phyloP scores from a whole-genome alignment of 1,284 basidiomycete genomes.

The Cryptococcus sp. region DNA sequence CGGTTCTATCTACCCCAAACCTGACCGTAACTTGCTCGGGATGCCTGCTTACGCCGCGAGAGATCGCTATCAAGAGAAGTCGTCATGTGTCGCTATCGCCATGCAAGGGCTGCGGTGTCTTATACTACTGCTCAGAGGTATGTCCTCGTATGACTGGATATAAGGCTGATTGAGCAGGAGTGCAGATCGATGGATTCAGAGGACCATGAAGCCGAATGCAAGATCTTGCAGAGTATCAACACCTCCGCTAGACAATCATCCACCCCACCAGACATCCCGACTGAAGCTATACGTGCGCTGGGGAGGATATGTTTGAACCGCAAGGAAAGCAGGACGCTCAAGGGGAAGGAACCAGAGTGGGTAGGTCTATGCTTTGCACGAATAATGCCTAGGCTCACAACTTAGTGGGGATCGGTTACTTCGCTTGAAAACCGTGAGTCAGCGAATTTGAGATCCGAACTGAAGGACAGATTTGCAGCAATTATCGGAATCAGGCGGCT shows the following conservation, averaged over 20 bases:
- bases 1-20: conserved; percentile 61
- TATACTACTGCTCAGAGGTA: conserved; percentile 71
- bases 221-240: conserved; percentile 54
- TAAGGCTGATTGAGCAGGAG: conserved; percentile 47
- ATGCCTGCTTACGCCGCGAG: conserved; percentile 53
- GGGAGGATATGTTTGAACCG: conserved; percentile 67
- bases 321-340: conserved; percentile 53
- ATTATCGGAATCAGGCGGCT: conserved; percentile 9
- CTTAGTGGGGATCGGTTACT: conserved; percentile 62
- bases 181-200: conserved; percentile 77
- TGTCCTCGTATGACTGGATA: conserved; percentile 1
- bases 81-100: conserved; percentile 2
- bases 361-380: conserved; percentile 49
- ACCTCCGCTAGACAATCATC: conserved; percentile 10
- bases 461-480: background rate
- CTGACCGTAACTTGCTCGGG: conserved; percentile 63
- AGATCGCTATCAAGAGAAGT: conserved; percentile 19
- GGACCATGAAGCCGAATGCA: conserved; percentile 71
- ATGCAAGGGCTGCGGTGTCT: conserved; percentile 60
- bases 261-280: conserved; percentile 11
- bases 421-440: conserved; percentile 70
- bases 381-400: background rate
- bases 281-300: conserved; percentile 63
- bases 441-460: background rate
- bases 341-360: conserved; percentile 53